Base-by-base conservation (phyloP, 805 yeast species). In the Spathaspora sp. region DNA sequence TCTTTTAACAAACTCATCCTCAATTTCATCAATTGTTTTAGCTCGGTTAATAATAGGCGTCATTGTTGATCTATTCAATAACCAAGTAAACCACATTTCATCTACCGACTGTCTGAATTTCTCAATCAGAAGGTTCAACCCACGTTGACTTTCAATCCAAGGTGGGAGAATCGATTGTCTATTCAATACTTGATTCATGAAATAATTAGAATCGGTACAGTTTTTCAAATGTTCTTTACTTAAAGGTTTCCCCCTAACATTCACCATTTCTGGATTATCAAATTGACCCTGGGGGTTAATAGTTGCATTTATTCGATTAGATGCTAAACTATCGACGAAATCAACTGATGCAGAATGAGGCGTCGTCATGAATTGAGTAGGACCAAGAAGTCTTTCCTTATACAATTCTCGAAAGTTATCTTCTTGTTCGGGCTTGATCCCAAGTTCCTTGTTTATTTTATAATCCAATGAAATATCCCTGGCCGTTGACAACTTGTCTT, bases 91-190 rank as follows among this genome's bases (percentile, higher is more conserved):
- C 81, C 81, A 81, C 28, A 68, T 67, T 1, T 59, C 49, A 42
- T 72, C 77, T 29, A 85, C 50, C 35, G 73, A 73, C 0, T 57
- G 54, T 49, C 91, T 66, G 49, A 88, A 82, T 0, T 60, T 60
- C 2, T 59, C 62, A 8, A 87, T 73, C 38, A 79, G 80, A 1
- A 59, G 53, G 43, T 78, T 78, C 83, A 92, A 72, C 85, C 96
- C 29, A 81, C 89, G 46, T 62, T 89, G 62, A 77, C 81, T 84
- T 59, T 89, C 96, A 38, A 91, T 85, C 97, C 97, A 91, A 0
- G 96, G 96, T 0, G 97, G 96, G 10, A 83, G 71, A 0, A 89
- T 83, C 47, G 89, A 91, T 65, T 91, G 97, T 43, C 81, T 78
- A 55, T 78, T 80, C 51, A 91, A 68, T 44, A 91, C 85, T 55